Evolutionary conservation across 1,139 yeast species (phyloP).

Genomic region (Pneumocystis jirovecii): DNA sequence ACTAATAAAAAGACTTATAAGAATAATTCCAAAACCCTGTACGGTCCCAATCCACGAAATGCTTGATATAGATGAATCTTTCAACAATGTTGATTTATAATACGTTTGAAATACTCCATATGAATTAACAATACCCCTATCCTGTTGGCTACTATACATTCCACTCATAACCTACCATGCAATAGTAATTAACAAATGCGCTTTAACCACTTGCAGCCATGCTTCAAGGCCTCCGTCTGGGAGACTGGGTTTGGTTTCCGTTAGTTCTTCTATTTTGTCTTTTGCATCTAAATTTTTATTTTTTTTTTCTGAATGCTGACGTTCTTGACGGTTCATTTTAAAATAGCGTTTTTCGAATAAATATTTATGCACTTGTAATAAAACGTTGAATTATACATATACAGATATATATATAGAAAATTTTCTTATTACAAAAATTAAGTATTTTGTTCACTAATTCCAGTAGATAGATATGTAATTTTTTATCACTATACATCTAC

Average conservation of each 20-base stretch:
- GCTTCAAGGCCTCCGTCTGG: conserved; percentile 55
- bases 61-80: conserved; percentile 28
- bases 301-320: neutral
- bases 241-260: neutral
- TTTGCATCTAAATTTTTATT: neutral
- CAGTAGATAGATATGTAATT: too few species aligned
- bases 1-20: conserved; percentile 46
- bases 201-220: conserved; percentile 21
- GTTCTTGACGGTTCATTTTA: conserved; percentile 21
- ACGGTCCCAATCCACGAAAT: conserved; percentile 55
- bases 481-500: too few species aligned
- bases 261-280: conserved; percentile 16
- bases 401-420: neutral
- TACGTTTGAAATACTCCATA: conserved; percentile 37
- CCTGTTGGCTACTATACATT: conserved; percentile 3
- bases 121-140: neutral
- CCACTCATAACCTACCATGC: conserved; percentile 17
- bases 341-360: conserved; percentile 39
- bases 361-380: conserved; percentile 35
- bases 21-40: conserved; percentile 39
- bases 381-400: neutral
- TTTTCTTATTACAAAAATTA: too few species aligned
- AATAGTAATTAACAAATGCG: conserved; percentile 18
- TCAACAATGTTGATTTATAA: conserved; percentile 34
- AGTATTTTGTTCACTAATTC: neutral